Base-by-base conservation (phyloP, 805 yeast genomes). In the Wickerhamiella slavikovae region DNA sequence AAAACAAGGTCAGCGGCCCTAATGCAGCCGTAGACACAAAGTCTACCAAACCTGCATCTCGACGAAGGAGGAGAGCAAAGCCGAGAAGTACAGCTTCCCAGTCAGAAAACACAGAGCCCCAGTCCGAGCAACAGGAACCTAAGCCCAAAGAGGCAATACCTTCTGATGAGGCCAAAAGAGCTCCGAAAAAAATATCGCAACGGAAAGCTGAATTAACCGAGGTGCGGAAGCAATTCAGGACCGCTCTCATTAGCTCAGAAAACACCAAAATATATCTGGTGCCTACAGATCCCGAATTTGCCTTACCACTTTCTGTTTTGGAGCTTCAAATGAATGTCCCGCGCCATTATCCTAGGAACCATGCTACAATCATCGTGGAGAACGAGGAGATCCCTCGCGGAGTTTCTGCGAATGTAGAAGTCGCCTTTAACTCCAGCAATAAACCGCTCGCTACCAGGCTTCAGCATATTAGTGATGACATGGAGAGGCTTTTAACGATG, bases 211-310 rank as follows among this genome's bases (percentile, higher is more conserved):
- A 42, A 28, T 26, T 42, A 7, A 41, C 39, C 14, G 38, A 24
- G 16, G 18, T 40, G n/a, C 23, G 19, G 15, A 17, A 28, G n/a
- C 26, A 29, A 13, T 35, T 26, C 24, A 35, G 29, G 15, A 29
- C 34, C 14, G 34, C 33, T 20, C 31, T 27, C 14, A 34, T 41
- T 11, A 41, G 37, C 14, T 36, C 38, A 4, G 42, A 38, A 22
- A 30, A 37, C 10, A 34, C 25, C 32, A 36, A 36, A 15, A 22
- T 42, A 4, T 28, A 35, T 11, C 17, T 51, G 20, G 33, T 28
- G 6, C 83, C 83, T 0, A 57, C 71, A 0, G 83, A 73, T 43
- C 82, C 82, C 0, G 75, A 73, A 26, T 75, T 76, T 43, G 74
- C 82, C 0, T 74, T 58, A 42, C 79, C 71, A 31, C 47, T 75